Conservation (phyloP, 2,329 filamentous ascomycete genomes). For the Fusarium tjaetaba region DNA sequence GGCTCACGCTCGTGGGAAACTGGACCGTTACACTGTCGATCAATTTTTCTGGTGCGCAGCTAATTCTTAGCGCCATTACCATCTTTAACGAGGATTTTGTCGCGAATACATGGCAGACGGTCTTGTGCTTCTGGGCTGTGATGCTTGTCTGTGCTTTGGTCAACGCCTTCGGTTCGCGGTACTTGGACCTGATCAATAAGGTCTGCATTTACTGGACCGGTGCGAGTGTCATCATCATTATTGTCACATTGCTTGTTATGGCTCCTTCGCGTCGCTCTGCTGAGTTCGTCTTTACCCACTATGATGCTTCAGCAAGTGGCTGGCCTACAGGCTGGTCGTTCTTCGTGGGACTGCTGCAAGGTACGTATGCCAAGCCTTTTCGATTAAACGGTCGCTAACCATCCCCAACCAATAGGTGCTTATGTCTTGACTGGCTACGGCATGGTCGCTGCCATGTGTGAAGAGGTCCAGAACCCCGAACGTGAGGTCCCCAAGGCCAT, state of each 20-base stretch:
- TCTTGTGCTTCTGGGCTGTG: slow-evolving; percentile 77
- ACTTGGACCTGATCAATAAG: slow-evolving; percentile 75
- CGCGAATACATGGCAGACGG: slow-evolving; percentile 74
- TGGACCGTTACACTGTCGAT: slow-evolving; percentile 76
- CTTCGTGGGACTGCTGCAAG: slow-evolving; percentile 64
- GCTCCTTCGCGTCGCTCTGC: slow-evolving; percentile 71
- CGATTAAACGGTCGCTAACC: slow-evolving; percentile 5
- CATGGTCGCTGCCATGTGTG: slow-evolving; percentile 64
- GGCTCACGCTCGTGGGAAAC: slow-evolving; percentile 79
- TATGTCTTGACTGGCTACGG: slow-evolving; percentile 60
- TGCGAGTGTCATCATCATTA: slow-evolving; percentile 74
- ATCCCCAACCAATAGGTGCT: slow-evolving; percentile 43
- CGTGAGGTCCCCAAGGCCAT: slow-evolving; percentile 74
- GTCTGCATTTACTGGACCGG: slow-evolving; percentile 79
- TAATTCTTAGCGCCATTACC: slow-evolving; percentile 74
- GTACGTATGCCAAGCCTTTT: slow-evolving; percentile 47
- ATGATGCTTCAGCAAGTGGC: slow-evolving; percentile 74
- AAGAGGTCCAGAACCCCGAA: slow-evolving; percentile 70
- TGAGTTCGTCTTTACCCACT: slow-evolving; percentile 73
- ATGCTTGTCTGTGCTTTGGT: slow-evolving; percentile 71
- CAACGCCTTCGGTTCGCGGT: slow-evolving; percentile 69
- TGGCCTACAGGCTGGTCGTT: slow-evolving; percentile 75
- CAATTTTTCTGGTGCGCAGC: slow-evolving; percentile 75
- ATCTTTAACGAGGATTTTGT: slow-evolving; percentile 70
- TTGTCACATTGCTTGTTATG: slow-evolving; percentile 73